A percentile compares a stretch with the other conserved stretches of the same genome.
Conservation (phyloP, 257 asterid species). For the Ehretia macrophylla region DNA sequence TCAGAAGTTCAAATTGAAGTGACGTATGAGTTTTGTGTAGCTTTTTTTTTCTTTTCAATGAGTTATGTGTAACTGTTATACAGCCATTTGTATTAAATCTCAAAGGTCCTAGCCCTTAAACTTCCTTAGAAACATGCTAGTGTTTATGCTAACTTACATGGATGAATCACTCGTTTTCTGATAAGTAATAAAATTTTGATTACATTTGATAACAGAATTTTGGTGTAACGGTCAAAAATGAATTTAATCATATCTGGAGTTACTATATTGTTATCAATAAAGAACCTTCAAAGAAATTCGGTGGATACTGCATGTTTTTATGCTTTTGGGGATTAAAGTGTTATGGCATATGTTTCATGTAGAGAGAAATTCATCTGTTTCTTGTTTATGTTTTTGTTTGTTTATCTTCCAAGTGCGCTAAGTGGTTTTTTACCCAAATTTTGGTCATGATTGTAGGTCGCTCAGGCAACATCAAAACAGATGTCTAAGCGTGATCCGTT, state of each 20-base stretch:
- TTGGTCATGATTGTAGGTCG: slow-evolving; percentile 53
- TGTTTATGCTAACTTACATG: background rate
- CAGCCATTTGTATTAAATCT: background rate
- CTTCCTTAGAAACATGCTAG: background rate
- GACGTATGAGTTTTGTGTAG: background rate
- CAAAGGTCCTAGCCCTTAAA: background rate
- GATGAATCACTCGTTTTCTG: too few species aligned
- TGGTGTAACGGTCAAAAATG: too few species aligned
- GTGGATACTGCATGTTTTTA: too few species aligned
- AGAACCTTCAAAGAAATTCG: too few species aligned
- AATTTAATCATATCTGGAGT: too few species aligned
- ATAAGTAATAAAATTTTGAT: too few species aligned
- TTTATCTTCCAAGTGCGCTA: background rate
- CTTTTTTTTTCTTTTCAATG: too few species aligned
- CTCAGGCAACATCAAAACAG: slow-evolving; percentile 98
- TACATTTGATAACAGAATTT: too few species aligned
- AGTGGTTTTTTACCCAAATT: background rate
- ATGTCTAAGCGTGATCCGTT: slow-evolving; percentile 97
- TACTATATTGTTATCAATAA: too few species aligned
- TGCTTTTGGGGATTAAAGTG: too few species aligned
- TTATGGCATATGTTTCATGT: too few species aligned
- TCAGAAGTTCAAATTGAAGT: background rate
- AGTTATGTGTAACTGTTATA: background rate
- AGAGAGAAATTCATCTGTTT: background rate
- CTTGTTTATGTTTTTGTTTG: background rate